Percentiles rank a stretch among this genome's conserved stretches.
Evolutionary conservation across 192 early-diverging fungal genomes (phyloP).

Genomic region (Obelidium mucronatum): DNA sequence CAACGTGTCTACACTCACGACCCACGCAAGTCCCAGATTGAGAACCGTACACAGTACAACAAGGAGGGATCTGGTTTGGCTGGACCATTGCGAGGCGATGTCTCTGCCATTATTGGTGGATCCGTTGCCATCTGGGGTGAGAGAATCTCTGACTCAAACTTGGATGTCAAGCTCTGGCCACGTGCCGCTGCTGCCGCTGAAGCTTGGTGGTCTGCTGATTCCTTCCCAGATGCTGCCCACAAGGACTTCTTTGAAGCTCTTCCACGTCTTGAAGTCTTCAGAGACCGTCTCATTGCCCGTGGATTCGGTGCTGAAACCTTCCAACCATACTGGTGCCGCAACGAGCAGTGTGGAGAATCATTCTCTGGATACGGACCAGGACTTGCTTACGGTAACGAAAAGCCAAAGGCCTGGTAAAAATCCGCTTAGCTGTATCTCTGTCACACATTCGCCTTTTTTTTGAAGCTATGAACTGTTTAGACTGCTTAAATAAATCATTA

Average conservation of each 20-base stretch:
- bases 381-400: constrained; percentile 8
- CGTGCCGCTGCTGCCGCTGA: constrained; percentile 30
- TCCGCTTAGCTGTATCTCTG: no score
- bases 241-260: constrained; percentile 29
- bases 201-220: constrained; percentile 25
- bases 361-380: constrained; percentile 1
- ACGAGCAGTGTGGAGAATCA: constrained; percentile 10
- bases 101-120: constrained; percentile 9
- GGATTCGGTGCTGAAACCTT: constrained; percentile 13
- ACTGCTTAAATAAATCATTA: no score
- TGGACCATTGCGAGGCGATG: background rate
- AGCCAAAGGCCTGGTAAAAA: constrained; percentile 1
- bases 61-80: background rate
- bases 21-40: background rate
- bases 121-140: constrained; percentile 27
- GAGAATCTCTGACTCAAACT: constrained; percentile 19
- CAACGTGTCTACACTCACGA: constrained; percentile 31
- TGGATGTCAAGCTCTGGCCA: constrained; percentile 38
- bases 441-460: no score
- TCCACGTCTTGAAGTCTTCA: constrained; percentile 11
- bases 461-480: no score
- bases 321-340: constrained; percentile 33
- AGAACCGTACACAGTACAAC: constrained; percentile 12
- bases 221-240: background rate
- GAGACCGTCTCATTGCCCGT: constrained; percentile 17